Conservation (phyloP, 2,329 filamentous ascomycete genomes). For the Diaporthe humulicola region DNA sequence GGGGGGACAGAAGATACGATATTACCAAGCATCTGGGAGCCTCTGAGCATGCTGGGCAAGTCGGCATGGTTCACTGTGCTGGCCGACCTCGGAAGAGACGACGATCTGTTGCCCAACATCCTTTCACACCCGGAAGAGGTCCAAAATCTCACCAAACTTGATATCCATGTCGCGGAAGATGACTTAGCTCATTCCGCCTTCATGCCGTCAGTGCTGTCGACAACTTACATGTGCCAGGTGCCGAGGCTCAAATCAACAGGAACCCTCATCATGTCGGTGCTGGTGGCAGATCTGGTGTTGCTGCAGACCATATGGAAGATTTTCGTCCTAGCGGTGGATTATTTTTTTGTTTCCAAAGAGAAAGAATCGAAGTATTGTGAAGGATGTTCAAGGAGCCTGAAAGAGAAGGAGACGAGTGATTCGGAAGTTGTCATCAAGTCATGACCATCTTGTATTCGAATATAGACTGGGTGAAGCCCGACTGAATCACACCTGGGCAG, state of each 20-base stretch:
- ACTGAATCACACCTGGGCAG: no score
- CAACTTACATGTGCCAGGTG: not conserved
- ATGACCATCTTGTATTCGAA: no score
- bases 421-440: no score
- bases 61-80: not conserved
- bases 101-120: not conserved
- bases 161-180: no score
- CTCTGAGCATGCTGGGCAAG: not conserved
- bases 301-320: not conserved
- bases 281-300: constrained; percentile 5
- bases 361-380: not conserved
- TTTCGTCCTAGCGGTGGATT: not conserved
- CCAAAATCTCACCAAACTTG: not conserved
- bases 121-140: not conserved
- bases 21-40: not conserved
- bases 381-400: not conserved
- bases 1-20: not conserved
- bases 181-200: not conserved
- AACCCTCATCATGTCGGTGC: not conserved
- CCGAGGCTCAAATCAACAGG: not conserved
- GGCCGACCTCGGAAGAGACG: constrained; percentile 9
- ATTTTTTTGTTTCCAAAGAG: not conserved
- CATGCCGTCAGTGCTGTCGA: not conserved
- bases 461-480: no score
- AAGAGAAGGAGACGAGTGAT: not conserved